Evolutionary conservation across 192 early-diverging fungal genomes (phyloP), one percentile per base, ranked within the genome.

Genomic region (Backusella psychrophila): DNA sequence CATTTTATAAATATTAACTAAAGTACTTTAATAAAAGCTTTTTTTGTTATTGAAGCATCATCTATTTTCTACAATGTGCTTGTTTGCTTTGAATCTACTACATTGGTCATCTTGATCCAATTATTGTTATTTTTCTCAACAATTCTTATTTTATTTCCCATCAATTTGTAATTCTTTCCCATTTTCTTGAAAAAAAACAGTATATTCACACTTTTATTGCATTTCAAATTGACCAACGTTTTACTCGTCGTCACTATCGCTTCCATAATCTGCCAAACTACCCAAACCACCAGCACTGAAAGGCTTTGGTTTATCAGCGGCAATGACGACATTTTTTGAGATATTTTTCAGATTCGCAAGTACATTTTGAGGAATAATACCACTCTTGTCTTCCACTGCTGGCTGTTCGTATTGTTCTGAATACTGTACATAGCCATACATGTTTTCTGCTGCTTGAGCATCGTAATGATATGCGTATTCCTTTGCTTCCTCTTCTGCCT

Each of bases 191-290:
- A 33, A 33, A 33, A 33, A 33, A 33, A 2, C 33, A 33, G 33
- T 11, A 39, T 39, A 39, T 39, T 39, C 38, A 39, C 38, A 39
- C 1, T 39, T 39, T 39, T 39, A 39, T 39, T 39, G 38, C 38
- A 12, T 11, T 39, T 39, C 9, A 39, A 39, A 39, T 39, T 11
- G 9, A 39, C 38, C 38, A 39, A 39, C 1, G 11, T 12, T 39
- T 11, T 39, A 39, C 38, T 84, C 87, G 23, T 68, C 76, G 2
- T 85, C 85, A 41, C 78, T 78, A 42, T 86, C 86, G 41, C 83
- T 86, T 14, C 79, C 84, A 78, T 88, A 85, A 46, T 73, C 80
- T 31, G 87, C 82, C 33, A 87, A 75, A 11, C 76, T 83, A 11
- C 74, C 68, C 2, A 85, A 42, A 6, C 85, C 83, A 5, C 71